Conservation (phyloP, 2,329 filamentous ascomycete genomes). For the Alternaria arborescens region DNA sequence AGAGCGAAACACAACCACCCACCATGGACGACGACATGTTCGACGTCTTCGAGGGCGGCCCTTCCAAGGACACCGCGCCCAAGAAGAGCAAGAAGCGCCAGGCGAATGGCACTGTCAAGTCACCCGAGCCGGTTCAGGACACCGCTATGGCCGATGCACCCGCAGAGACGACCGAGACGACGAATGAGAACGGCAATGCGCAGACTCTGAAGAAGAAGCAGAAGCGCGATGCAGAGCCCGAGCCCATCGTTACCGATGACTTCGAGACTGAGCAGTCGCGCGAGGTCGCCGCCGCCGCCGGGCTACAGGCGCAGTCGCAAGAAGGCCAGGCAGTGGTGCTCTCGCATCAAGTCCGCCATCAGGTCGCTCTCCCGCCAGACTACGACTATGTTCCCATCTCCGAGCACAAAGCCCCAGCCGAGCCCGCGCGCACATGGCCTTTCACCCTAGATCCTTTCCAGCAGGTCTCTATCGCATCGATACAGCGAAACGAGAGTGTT, state of each 20-base stretch:
- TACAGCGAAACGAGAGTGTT: slow-evolving; percentile 95
- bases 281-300: slow-evolving; percentile 83
- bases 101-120: slow-evolving; percentile 79
- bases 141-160: slow-evolving; percentile 56
- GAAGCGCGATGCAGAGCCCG: slow-evolving; percentile 70
- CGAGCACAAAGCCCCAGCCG: slow-evolving; percentile 87
- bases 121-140: slow-evolving; percentile 52
- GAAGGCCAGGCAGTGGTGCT: slow-evolving; percentile 79
- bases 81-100: slow-evolving; percentile 83
- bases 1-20: slow-evolving; percentile 11
- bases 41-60: slow-evolving; percentile 55
- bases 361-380: slow-evolving; percentile 92
- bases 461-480: slow-evolving; percentile 90
- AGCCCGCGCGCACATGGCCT: slow-evolving; percentile 82
- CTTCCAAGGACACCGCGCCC: slow-evolving; percentile 36
- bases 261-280: slow-evolving; percentile 95
- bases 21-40: slow-evolving; percentile 57
- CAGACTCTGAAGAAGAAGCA: slow-evolving; percentile 63
- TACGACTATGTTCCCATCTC: slow-evolving; percentile 96
- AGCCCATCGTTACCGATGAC: slow-evolving; percentile 87
- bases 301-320: slow-evolving; percentile 68
- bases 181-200: slow-evolving; percentile 47
- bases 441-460: slow-evolving; percentile 98
- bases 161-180: slow-evolving; percentile 37
- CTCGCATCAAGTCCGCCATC: slow-evolving; percentile 97